Base-by-base conservation (phyloP, 2,329 filamentous ascomycete species). In the Trichoderma pleuroti region DNA sequence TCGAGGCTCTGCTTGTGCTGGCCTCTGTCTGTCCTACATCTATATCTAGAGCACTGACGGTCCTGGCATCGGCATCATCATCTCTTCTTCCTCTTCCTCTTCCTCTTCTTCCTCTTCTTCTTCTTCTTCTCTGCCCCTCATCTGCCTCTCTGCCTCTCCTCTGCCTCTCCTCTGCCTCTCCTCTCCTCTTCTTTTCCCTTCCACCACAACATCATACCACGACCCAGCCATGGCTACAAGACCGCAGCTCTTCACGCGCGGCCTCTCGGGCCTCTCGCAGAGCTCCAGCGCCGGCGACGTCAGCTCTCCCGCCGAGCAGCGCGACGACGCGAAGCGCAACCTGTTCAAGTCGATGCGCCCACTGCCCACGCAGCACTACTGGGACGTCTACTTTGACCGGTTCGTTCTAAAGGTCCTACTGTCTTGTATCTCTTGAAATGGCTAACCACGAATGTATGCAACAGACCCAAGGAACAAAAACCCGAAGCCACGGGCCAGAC, bases 291-390 rank as follows among this genome's bases (percentile, higher is more conserved):
- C 86, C 61, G 88, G 87, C 77, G 86, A 85, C 72, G 88, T 88
- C 71, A 84, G 86, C 74, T 92, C 92, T 11, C 91, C 92, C 30
- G 91, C 92, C 69, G 88, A 90, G 77, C 86, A 90, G 80, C 90
- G 92, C 76, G 91, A 92, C 80, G 90, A 91, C 81, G 92, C 92
- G 70, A 94, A 94, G 89, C 90, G 92, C 83, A 94, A 94, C 84
- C 92, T 94, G 80, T 86, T 93, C 75, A 90, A 93, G 81, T 86
- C 90, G 32, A 90, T 88, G 85, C 86, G 93, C 68, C 86, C 91
- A 65, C 84, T 94, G 74, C 89, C 92, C 18, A 92, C 92, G 32
- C 92, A 94, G 82, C 90, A 94, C 80, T 93, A 92, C 82, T 93
- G 93, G 88, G 86, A 91, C 75, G 90, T 93, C 75, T 92, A 86